Conservation (phyloP, 192 early-diverging fungal genomes). For the Coemansia sp. region DNA sequence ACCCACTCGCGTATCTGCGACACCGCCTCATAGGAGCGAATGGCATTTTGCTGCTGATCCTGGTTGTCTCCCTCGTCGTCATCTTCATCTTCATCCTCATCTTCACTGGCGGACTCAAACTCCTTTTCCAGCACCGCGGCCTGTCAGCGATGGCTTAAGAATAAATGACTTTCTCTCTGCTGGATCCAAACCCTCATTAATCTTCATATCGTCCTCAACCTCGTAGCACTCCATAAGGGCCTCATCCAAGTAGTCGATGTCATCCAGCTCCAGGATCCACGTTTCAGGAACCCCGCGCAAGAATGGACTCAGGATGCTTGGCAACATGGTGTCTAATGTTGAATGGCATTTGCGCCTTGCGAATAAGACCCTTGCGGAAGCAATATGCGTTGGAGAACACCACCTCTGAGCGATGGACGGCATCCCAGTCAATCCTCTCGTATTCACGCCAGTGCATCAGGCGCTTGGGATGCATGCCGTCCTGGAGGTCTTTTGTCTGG, state of each 20-base stretch:
- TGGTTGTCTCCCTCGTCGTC: neutral
- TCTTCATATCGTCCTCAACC: constrained; percentile 57
- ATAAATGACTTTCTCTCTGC: constrained; percentile 57
- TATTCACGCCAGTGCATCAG: constrained; percentile 67
- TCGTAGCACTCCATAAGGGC: constrained; percentile 69
- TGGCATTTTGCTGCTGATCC: neutral
- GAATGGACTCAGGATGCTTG: constrained; percentile 59
- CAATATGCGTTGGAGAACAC: constrained; percentile 61
- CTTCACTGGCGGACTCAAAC: constrained; percentile 50
- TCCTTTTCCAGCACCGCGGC: constrained; percentile 59
- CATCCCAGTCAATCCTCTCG: constrained; percentile 63
- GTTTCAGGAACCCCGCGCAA: constrained; percentile 63
- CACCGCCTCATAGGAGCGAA: constrained; percentile 22
- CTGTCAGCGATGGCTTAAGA: constrained; percentile 66
- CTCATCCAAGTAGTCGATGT: constrained; percentile 67
- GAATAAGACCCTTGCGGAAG: constrained; percentile 68
- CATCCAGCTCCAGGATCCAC: constrained; percentile 65
- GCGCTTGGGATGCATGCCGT: neutral
- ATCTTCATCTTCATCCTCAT: constrained; percentile 20
- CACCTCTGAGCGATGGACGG: constrained; percentile 31
- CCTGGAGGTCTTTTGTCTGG: neutral
- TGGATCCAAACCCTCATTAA: constrained; percentile 47
- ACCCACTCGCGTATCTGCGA: constrained; percentile 72
- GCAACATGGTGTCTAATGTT: constrained; percentile 60
- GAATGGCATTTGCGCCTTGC: constrained; percentile 66